Evolutionary conservation across 257 asterid genomes (phyloP).

Genomic region (Solanum clarkiae): DNA sequence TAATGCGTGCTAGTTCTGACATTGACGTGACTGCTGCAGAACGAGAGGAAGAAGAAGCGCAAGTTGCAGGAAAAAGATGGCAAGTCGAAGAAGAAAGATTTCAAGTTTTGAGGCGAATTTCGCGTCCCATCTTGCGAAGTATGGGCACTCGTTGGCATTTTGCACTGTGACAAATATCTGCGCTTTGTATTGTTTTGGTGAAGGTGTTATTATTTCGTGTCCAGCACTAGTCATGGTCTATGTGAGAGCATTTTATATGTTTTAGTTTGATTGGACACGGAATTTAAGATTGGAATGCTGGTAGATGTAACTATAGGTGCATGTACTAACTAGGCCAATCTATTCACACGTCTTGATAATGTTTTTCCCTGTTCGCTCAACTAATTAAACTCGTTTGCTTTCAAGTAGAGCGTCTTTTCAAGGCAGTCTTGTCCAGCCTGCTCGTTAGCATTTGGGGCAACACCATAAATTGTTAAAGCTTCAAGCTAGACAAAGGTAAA

Average conservation of each 20-base stretch:
- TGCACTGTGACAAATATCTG: neutral
- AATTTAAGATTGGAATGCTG: too few species aligned
- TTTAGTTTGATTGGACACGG: too few species aligned
- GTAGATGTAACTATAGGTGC: too few species aligned
- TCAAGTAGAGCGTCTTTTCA: too few species aligned
- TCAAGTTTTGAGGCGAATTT: conserved; percentile 41
- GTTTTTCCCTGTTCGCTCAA: too few species aligned
- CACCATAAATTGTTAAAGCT: too few species aligned
- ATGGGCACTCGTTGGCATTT: neutral
- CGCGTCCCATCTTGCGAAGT: neutral
- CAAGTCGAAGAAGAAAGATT: conserved; percentile 90
- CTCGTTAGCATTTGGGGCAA: too few species aligned
- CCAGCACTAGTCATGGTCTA: neutral
- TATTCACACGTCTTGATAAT: too few species aligned
- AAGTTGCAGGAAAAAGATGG: conserved; percentile 92
- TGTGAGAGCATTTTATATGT: neutral
- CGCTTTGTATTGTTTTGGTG: neutral
- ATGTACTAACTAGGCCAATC: neutral
- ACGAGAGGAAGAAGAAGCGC: conserved; percentile 80
- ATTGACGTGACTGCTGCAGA: conserved; percentile 27
- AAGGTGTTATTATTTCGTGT: neutral
- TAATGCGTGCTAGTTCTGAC: neutral
- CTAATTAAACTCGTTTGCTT: too few species aligned
- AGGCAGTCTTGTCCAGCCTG: too few species aligned
- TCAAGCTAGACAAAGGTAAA: too few species aligned